Evolutionary conservation across 305 asterid species (phyloP).

Genomic region (Withania somnifera): DNA sequence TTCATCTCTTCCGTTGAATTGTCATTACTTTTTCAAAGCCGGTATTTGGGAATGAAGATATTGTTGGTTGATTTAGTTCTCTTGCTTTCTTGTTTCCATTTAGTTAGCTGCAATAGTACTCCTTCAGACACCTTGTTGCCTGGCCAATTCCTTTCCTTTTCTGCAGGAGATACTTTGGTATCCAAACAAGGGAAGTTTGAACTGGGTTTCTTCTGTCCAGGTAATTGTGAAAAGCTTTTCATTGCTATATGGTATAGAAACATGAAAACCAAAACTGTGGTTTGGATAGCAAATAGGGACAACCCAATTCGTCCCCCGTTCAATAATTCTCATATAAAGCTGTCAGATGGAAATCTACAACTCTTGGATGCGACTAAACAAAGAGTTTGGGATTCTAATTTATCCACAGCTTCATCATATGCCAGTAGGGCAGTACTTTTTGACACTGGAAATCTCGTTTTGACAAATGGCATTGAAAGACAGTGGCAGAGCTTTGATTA

Average conservation of each 20-base stretch:
- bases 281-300: constrained; percentile 25
- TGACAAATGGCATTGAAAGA: constrained; percentile 9
- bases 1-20: not conserved
- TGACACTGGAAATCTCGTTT: constrained; percentile 21
- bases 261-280: constrained; percentile 9
- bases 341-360: constrained; percentile 2
- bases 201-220: constrained; percentile 18
- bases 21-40: not conserved
- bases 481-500: constrained; percentile 23
- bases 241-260: constrained; percentile 21
- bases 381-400: not conserved
- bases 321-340: constrained; percentile 1
- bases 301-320: not conserved
- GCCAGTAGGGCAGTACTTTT: constrained; percentile 18
- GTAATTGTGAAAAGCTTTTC: constrained; percentile 3
- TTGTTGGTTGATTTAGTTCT: not conserved
- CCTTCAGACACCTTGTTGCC: not conserved
- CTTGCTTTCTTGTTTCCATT: not conserved
- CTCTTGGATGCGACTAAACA: not conserved
- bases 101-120: not conserved
- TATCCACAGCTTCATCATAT: not conserved
- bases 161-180: constrained; percentile 9
- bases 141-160: not conserved
- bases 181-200: constrained; percentile 17
- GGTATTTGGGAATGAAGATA: not conserved